Evolutionary conservation across 2,329 filamentous ascomycete species (phyloP).

Genomic region (Ceratocystis diversiconidia): DNA sequence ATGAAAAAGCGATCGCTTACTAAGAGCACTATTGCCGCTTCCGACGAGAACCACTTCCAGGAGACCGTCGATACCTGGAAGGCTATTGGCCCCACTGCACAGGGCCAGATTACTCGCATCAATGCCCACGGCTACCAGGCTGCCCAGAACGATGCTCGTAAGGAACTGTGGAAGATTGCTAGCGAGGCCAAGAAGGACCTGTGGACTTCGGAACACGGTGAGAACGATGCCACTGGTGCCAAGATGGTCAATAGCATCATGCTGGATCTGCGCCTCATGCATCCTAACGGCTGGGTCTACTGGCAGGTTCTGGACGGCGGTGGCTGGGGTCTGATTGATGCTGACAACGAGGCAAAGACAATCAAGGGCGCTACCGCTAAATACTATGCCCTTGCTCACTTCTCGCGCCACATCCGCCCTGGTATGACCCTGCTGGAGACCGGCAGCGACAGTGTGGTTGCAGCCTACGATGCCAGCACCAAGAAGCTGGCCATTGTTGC

Average conservation of each 20-base stretch:
- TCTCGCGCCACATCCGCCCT: slow-evolving; percentile 29
- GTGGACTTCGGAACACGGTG: slow-evolving; percentile 30
- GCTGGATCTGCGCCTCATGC: slow-evolving; percentile 29
- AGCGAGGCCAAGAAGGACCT: slow-evolving; percentile 23
- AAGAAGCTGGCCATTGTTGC: slow-evolving; percentile 29
- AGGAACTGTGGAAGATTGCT: slow-evolving; percentile 25
- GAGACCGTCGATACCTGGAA: slow-evolving; percentile 26
- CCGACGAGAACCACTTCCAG: slow-evolving; percentile 31
- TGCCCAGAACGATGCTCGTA: slow-evolving; percentile 24
- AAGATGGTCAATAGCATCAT: slow-evolving; percentile 23
- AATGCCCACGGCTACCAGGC: slow-evolving; percentile 34
- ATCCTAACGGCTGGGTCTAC: slow-evolving; percentile 32
- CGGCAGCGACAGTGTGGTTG: slow-evolving; percentile 27
- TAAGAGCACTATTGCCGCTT: slow-evolving; percentile 26
- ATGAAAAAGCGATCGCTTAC: slow-evolving; percentile 26
- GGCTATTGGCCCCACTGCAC: slow-evolving; percentile 22
- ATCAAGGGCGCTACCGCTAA: slow-evolving; percentile 26
- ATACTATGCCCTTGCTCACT: slow-evolving; percentile 31
- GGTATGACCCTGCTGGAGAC: slow-evolving; percentile 28
- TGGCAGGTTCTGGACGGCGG: slow-evolving; percentile 31
- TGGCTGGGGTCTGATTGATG: slow-evolving; percentile 31
- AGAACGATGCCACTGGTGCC: slow-evolving; percentile 27
- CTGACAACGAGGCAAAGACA: slow-evolving; percentile 26
- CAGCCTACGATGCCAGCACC: slow-evolving; percentile 27
- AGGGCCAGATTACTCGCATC: slow-evolving; percentile 25